Evolutionary conservation across 108 stramenopile genomes (phyloP).

Genomic region (Fistulifera solaris): DNA sequence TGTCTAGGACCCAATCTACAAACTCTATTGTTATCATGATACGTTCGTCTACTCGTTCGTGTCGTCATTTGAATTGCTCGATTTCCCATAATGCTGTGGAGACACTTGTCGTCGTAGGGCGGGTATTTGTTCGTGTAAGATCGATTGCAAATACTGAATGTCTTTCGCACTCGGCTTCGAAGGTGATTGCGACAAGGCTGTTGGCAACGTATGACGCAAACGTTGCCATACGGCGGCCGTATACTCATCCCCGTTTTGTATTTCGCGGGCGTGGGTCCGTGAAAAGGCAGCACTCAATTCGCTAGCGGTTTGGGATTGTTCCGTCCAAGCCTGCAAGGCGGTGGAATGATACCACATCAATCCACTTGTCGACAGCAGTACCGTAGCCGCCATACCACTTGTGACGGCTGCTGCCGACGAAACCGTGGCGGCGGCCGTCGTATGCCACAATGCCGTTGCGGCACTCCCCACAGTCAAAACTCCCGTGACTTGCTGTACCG

Average conservation of each 20-base stretch:
- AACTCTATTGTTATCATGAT: too few species aligned
- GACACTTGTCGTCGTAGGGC: slow-evolving; percentile 69
- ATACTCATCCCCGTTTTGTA: slow-evolving; percentile 85
- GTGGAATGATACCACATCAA: slow-evolving; percentile 65
- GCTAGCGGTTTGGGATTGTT: slow-evolving; percentile 41
- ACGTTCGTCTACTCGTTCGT: too few species aligned
- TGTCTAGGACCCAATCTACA: too few species aligned
- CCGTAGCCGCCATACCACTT: slow-evolving; percentile 54
- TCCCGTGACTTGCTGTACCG: slow-evolving; percentile 15
- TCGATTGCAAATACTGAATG: slow-evolving; percentile 49
- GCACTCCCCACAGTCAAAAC: slow-evolving; percentile 19
- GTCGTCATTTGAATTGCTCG: not conserved
- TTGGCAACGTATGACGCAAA: slow-evolving; percentile 51
- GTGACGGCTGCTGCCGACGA: slow-evolving; percentile 13
- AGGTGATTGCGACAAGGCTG: slow-evolving; percentile 44
- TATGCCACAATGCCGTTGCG: not conserved
- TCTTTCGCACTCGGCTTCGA: slow-evolving; percentile 41
- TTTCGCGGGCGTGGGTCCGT: slow-evolving; percentile 69
- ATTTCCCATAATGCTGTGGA: slow-evolving; percentile 53
- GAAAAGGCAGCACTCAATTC: slow-evolving; percentile 64
- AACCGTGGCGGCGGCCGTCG: slow-evolving; percentile 11
- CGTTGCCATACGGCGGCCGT: slow-evolving; percentile 80
- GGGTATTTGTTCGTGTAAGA: slow-evolving; percentile 83
- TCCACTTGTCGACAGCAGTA: slow-evolving; percentile 61
- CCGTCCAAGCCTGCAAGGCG: slow-evolving; percentile 48